Evolutionary conservation across 306 rosid genomes (phyloP).

Genomic region (Canavalia gladiata): DNA sequence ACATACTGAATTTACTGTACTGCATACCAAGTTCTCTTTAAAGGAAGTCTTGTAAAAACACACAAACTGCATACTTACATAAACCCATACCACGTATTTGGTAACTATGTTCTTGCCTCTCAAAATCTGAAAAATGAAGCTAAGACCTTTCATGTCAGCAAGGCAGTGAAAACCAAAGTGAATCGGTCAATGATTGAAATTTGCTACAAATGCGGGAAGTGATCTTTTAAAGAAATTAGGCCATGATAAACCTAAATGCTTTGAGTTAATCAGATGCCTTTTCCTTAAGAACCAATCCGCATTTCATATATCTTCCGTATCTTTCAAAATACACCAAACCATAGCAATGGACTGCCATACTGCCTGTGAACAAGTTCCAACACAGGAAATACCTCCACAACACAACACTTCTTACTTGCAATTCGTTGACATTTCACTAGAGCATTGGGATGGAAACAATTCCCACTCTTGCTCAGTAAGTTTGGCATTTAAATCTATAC

Average conservation of each 20-base stretch:
- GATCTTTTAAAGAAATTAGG: background rate
- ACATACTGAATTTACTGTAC: too few species aligned
- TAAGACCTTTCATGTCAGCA: background rate
- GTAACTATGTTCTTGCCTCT: background rate
- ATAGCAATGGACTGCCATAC: background rate
- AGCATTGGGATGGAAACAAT: slow-evolving; percentile 11
- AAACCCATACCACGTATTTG: too few species aligned
- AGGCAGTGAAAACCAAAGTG: background rate
- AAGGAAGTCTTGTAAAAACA: too few species aligned
- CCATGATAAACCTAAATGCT: background rate
- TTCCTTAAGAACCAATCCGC: background rate
- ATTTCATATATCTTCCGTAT: background rate
- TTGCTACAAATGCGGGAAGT: background rate
- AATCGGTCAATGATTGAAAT: too few species aligned
- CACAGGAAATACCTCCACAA: background rate
- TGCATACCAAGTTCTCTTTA: too few species aligned
- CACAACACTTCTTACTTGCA: slow-evolving; percentile 8
- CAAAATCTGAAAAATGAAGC: background rate
- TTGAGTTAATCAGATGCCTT: background rate
- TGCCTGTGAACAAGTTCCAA: background rate
- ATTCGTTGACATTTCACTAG: background rate
- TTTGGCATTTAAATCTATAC: background rate
- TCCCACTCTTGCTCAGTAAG: background rate
- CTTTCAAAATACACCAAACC: background rate
- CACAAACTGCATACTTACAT: too few species aligned